A percentile compares a stretch with the other conserved stretches of the same genome.
Conservation (phyloP, 2,329 filamentous ascomycete genomes). For the Tolypocladium pustulatum region DNA sequence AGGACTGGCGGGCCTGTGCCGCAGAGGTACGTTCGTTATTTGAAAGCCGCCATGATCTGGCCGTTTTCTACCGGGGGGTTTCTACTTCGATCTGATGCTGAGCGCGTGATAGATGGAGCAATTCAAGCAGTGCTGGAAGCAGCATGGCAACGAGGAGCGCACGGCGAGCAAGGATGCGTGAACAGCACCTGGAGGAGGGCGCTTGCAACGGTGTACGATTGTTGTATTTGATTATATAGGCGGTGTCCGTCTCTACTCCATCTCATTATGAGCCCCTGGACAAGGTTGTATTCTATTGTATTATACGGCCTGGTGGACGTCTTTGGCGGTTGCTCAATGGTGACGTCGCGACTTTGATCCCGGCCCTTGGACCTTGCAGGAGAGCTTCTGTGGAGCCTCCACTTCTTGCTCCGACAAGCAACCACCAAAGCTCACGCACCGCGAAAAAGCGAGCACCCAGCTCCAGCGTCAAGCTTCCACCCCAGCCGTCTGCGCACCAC, state of each 20-base stretch:
- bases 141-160: constrained; percentile 73
- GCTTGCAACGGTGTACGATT: neutral
- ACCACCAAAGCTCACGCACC: neutral
- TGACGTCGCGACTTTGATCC: neutral
- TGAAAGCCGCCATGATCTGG: neutral
- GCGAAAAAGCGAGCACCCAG: neutral
- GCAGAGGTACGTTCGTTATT: constrained; percentile 57
- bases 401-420: neutral
- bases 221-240: neutral
- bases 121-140: constrained; percentile 88
- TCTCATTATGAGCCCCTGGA: neutral
- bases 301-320: neutral
- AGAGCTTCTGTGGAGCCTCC: neutral
- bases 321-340: neutral
- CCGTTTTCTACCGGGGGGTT: no score
- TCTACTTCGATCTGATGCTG: neutral
- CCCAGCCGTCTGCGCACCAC: neutral
- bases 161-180: constrained; percentile 63
- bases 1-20: constrained; percentile 86
- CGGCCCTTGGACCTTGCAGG: neutral
- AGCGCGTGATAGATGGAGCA: constrained; percentile 60
- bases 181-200: neutral
- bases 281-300: neutral
- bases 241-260: neutral
- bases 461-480: neutral